These are phyloP conservation scores for Trichosporon ovoides DNA, from an alignment of 1,284 basidiomycete genomes.

Conservation along the genomic window DNA sequence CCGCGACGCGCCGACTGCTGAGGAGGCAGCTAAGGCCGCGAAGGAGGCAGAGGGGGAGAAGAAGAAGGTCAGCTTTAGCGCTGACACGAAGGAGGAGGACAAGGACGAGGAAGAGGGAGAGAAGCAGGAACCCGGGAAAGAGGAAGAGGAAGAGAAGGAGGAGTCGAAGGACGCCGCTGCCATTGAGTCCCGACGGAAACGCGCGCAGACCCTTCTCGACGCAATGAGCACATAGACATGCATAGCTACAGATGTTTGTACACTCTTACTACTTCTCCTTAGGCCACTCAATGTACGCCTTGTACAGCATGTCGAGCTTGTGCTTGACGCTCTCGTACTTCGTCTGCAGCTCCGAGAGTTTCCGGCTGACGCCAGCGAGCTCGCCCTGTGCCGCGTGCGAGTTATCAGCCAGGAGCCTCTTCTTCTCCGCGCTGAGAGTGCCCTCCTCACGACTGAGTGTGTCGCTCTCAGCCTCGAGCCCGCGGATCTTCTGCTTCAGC, in stretches of 20 bases:
- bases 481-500: slow-evolving; percentile 32
- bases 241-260: background rate
- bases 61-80: background rate
- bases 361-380: background rate
- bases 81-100: slow-evolving; percentile 1
- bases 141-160: background rate
- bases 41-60: background rate
- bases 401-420: too few relatives aligned
- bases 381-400: background rate
- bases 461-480: slow-evolving; percentile 13
- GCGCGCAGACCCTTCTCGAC: slow-evolving; percentile 25
- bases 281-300: slow-evolving; percentile 14
- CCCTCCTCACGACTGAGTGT: slow-evolving; percentile 1
- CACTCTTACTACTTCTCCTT: slow-evolving; percentile 2
- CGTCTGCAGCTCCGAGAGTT: background rate
- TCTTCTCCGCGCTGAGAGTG: background rate
- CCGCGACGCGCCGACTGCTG: background rate
- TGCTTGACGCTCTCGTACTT: slow-evolving; percentile 1
- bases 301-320: slow-evolving; percentile 7
- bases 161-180: slow-evolving; percentile 6
- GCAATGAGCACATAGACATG: slow-evolving; percentile 3
- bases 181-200: slow-evolving; percentile 12
- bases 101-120: background rate
- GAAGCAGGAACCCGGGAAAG: background rate
- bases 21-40: background rate